phyloP scores from a whole-genome alignment of 495 filamentous ascomycete genomes.

The Neurospora sp. region DNA sequence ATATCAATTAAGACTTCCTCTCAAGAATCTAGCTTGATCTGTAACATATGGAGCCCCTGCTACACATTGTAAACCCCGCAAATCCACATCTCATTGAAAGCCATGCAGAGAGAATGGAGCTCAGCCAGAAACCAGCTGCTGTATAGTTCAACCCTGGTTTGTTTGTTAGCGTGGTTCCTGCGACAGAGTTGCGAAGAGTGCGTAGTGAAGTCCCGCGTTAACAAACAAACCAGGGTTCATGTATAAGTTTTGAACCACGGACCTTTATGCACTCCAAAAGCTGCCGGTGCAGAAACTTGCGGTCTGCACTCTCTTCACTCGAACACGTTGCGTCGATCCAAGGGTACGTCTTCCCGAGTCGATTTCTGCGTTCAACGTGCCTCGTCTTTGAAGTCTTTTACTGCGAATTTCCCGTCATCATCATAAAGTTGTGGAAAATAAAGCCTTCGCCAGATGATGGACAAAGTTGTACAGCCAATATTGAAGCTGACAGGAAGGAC shows the following conservation, averaged over 20 bases:
- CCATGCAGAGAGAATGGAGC: background rate
- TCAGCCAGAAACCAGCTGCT: too few relatives aligned
- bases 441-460: background rate
- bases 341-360: background rate
- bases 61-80: background rate
- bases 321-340: background rate
- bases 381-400: background rate
- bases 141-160: too few relatives aligned
- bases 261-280: background rate
- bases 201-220: too few relatives aligned
- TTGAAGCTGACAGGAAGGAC: background rate
- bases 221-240: too few relatives aligned
- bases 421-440: background rate
- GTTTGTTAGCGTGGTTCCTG: too few relatives aligned
- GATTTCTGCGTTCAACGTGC: background rate
- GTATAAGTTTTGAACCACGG: background rate
- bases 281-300: background rate
- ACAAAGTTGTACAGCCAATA: background rate
- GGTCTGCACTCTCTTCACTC: background rate
- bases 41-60: background rate
- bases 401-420: background rate
- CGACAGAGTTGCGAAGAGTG: too few relatives aligned
- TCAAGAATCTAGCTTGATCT: background rate
- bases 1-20: background rate
- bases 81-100: background rate